Conservation (phyloP, 768 basidiomycete genomes). For the Amanita rimosa region DNA sequence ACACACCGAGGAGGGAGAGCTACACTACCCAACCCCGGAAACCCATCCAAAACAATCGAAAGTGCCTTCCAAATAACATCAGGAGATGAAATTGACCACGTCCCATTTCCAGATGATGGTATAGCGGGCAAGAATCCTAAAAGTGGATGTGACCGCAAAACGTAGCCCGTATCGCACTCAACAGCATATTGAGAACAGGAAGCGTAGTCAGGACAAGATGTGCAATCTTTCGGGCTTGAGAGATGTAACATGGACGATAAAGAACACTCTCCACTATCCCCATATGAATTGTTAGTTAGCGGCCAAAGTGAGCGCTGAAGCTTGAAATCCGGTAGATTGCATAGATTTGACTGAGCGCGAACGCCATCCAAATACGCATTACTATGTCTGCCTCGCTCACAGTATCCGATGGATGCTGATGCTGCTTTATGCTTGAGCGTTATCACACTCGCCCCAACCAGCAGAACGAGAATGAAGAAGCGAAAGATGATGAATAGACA, state of each 20-base stretch:
- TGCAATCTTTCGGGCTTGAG: slow-evolving; percentile 51
- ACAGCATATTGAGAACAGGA: slow-evolving; percentile 45
- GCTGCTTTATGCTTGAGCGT: slow-evolving; percentile 48
- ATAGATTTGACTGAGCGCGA: slow-evolving; percentile 34
- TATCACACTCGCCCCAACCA: slow-evolving; percentile 21
- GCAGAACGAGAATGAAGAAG: slow-evolving; percentile 27
- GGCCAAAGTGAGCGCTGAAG: not conserved
- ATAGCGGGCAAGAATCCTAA: slow-evolving; percentile 38
- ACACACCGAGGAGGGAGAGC: slow-evolving; percentile 67
- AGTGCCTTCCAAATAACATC: slow-evolving; percentile 36
- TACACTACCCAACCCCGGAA: slow-evolving; percentile 69
- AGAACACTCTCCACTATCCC: slow-evolving; percentile 36
- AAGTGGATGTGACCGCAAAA: slow-evolving; percentile 52
- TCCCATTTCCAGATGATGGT: slow-evolving; percentile 20
- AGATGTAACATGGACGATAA: slow-evolving; percentile 42
- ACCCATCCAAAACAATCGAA: slow-evolving; percentile 43
- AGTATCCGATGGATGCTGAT: slow-evolving; percentile 68
- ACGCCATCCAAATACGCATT: slow-evolving; percentile 44
- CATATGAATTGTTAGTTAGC: slow-evolving; percentile 1
- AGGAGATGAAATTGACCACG: slow-evolving; percentile 28
- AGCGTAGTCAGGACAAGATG: slow-evolving; percentile 63
- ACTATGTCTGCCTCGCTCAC: slow-evolving; percentile 50
- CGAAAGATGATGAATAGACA: slow-evolving; percentile 23
- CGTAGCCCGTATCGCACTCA: slow-evolving; percentile 56
- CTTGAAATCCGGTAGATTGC: slow-evolving; percentile 45